Evolutionary conservation across 495 filamentous ascomycete genomes (phyloP).

Genomic region (Aspergillus steynii): DNA sequence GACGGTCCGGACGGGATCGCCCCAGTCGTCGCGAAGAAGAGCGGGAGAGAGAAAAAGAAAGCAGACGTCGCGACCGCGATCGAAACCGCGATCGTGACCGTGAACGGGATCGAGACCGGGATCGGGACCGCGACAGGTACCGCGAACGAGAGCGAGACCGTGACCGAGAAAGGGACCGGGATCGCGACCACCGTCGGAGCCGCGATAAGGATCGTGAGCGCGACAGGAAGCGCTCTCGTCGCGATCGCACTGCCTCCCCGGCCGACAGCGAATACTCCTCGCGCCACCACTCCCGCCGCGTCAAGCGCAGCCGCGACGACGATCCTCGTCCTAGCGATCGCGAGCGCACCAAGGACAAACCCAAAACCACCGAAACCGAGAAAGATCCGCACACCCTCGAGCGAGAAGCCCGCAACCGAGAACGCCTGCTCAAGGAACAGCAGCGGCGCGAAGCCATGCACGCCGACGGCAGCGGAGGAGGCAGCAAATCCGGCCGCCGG

Average conservation of each 20-base stretch:
- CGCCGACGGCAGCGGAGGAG: conserved; percentile 47
- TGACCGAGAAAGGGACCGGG: conserved; percentile 45
- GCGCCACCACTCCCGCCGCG: conserved; percentile 42
- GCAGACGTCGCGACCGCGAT: conserved; percentile 33
- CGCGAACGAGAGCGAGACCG: conserved; percentile 46
- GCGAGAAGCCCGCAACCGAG: conserved; percentile 72
- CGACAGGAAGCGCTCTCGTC: conserved; percentile 56
- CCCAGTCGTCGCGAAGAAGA: conserved; percentile 44
- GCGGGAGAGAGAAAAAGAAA: conserved; percentile 27
- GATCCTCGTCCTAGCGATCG: conserved; percentile 25
- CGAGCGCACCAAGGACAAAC: conserved; percentile 18
- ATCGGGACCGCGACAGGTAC: conserved; percentile 43
- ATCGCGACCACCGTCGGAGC: conserved; percentile 47
- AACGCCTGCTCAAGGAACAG: conserved; percentile 75
- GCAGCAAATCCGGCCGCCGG: conserved; percentile 44
- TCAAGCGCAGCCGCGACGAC: conserved; percentile 36
- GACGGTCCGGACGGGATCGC: conserved; percentile 39
- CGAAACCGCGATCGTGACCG: conserved; percentile 42
- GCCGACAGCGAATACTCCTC: conserved; percentile 36
- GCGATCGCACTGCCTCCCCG: conserved; percentile 49
- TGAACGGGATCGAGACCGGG: conserved; percentile 31
- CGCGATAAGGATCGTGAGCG: conserved; percentile 46
- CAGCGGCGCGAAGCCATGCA: conserved; percentile 64
- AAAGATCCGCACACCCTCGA: conserved; percentile 75
- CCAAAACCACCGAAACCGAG: conserved; percentile 36